These are phyloP conservation scores for Pisolithus orientalis DNA, from an alignment of 768 basidiomycete genomes.

Conservation along the genomic window DNA sequence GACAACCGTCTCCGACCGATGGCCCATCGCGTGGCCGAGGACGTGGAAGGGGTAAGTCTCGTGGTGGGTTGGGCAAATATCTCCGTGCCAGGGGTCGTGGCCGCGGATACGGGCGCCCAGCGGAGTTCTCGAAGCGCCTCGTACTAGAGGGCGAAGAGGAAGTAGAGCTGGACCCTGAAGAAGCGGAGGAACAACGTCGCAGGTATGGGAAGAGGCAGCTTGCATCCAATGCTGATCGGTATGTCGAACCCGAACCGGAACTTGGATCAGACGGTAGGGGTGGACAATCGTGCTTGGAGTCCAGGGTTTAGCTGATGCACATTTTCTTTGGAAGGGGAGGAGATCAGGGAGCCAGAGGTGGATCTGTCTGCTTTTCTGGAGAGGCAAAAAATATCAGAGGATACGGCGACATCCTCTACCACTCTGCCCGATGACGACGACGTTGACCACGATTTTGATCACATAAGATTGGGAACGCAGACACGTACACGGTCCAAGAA, in stretches of 20 bases:
- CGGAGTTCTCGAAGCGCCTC: conserved; percentile 57
- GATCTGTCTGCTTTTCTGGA: conserved; percentile 60
- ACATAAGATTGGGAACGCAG: conserved; percentile 30
- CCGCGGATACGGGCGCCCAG: conserved; percentile 52
- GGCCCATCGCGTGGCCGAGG: conserved; percentile 31
- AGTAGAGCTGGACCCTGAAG: conserved; percentile 36
- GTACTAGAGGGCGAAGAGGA: conserved; percentile 52
- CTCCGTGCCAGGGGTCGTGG: conserved; percentile 66
- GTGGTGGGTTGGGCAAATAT: conserved; percentile 70
- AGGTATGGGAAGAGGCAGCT: conserved; percentile 57
- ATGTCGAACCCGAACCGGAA: conserved; percentile 63
- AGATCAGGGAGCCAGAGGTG: conserved; percentile 61
- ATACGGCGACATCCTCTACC: neutral
- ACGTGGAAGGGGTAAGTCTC: conserved; percentile 48
- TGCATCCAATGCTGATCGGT: conserved; percentile 68
- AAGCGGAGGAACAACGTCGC: conserved; percentile 37
- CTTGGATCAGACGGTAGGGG: conserved; percentile 60
- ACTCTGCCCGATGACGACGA: neutral
- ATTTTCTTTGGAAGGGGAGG: conserved; percentile 40
- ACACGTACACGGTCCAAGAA: conserved; percentile 38
- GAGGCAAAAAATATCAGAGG: conserved; percentile 44
- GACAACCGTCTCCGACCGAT: conserved; percentile 3
- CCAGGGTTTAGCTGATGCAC: neutral
- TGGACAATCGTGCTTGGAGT: conserved; percentile 7
- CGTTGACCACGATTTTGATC: neutral